Conservation (phyloP, 805 yeast species). For the Candida loeiensis region DNA sequence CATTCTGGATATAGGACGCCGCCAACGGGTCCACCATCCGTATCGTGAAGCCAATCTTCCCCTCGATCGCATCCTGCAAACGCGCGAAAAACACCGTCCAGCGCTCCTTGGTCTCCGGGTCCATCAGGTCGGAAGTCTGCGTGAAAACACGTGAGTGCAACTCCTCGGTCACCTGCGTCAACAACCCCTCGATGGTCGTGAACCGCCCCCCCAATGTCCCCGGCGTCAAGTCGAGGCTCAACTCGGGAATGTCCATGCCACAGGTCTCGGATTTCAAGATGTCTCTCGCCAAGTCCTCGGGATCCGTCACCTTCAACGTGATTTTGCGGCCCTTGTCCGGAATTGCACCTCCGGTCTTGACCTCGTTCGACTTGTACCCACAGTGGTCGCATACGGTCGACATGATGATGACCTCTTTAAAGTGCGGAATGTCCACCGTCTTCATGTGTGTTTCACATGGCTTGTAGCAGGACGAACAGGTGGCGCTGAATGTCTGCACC, state of each 20-base stretch:
- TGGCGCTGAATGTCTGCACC: slow-evolving; percentile 87
- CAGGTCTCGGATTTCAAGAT: slow-evolving; percentile 93
- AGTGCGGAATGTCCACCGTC: slow-evolving; percentile 93
- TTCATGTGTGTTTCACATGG: slow-evolving; percentile 95
- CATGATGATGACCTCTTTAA: slow-evolving; percentile 96
- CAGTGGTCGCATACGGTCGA: slow-evolving; percentile 88
- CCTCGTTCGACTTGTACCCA: slow-evolving; percentile 96
- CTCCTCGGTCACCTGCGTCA: slow-evolving; percentile 87
- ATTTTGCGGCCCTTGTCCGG: slow-evolving; percentile 81
- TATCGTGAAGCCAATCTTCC: slow-evolving; percentile 78
- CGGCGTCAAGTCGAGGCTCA: slow-evolving; percentile 83
- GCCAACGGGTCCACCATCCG: slow-evolving; percentile 94
- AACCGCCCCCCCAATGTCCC: slow-evolving; percentile 98
- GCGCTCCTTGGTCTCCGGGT: slow-evolving; percentile 63
- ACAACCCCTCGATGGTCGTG: slow-evolving; percentile 92
- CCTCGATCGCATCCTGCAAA: slow-evolving; percentile 75
- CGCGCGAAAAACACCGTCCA: slow-evolving; percentile 79
- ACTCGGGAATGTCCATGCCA: slow-evolving; percentile 79
- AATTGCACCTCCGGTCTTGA: slow-evolving; percentile 96
- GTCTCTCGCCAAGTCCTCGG: slow-evolving; percentile 92
- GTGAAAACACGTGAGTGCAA: slow-evolving; percentile 79
- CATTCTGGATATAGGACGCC: slow-evolving; percentile 91
- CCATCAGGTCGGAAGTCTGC: slow-evolving; percentile 91
- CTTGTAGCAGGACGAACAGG: slow-evolving; percentile 85
- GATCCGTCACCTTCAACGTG: slow-evolving; percentile 72